Evolutionary conservation across 2,329 filamentous ascomycete species (phyloP).

Genomic region (Fusarium subtropicale): DNA sequence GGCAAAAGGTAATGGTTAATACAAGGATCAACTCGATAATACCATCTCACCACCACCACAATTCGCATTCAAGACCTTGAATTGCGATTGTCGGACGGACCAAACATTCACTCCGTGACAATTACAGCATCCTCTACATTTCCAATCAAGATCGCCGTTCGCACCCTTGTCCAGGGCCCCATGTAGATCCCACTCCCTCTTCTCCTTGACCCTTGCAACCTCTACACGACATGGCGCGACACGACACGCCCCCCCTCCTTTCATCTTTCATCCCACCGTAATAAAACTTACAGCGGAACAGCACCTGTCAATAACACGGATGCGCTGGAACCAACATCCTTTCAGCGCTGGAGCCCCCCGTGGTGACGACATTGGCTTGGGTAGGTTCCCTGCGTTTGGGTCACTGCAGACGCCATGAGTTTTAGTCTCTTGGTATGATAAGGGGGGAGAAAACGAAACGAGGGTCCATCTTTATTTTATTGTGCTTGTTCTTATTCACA

Average conservation of each 20-base stretch:
- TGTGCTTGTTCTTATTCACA: background rate
- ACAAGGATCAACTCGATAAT: conserved; percentile 24
- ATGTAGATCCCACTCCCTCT: conserved; percentile 30
- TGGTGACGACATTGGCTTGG: conserved; percentile 37
- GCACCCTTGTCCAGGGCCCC: conserved; percentile 27
- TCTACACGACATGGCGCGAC: conserved; percentile 31
- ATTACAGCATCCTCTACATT: conserved; percentile 16
- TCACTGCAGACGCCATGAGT: conserved; percentile 30
- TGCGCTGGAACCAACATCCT: conserved; percentile 19
- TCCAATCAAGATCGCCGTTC: conserved; percentile 36
- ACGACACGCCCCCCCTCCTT: conserved; percentile 31
- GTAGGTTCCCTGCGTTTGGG: conserved; percentile 1
- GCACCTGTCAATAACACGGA: conserved; percentile 12
- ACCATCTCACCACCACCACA: conserved; percentile 31
- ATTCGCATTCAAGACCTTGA: conserved; percentile 22
- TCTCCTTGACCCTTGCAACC: conserved; percentile 9
- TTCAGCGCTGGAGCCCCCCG: conserved; percentile 5
- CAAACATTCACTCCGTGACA: conserved; percentile 16
- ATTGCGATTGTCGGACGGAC: conserved; percentile 33
- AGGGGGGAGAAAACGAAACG: conserved; percentile 7
- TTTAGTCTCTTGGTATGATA: conserved; percentile 31
- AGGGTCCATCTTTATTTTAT: conserved; percentile 30
- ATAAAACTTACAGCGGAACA: conserved; percentile 12
- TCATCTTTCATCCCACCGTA: conserved; percentile 13
- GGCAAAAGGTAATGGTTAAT: background rate